phyloP scores from a whole-genome alignment of 75 land plant species.

The Picea glauca region DNA sequence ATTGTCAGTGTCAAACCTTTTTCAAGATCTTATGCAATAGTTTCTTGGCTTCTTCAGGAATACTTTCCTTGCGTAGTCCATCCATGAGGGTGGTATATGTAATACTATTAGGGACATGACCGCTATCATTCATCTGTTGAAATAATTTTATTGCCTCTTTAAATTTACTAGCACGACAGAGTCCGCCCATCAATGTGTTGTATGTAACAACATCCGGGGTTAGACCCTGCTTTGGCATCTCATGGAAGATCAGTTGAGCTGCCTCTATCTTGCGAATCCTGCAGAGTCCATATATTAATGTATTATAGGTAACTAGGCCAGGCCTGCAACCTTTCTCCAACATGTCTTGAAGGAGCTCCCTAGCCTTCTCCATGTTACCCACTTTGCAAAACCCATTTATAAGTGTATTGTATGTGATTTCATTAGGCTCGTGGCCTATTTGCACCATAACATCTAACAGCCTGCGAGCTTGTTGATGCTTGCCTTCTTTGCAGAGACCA shows the following conservation, averaged over 20 bases:
- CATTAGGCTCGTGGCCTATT: constrained; percentile 46
- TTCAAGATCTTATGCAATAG: constrained; percentile 35
- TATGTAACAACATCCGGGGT: constrained; percentile 59
- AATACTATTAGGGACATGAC: constrained; percentile 28
- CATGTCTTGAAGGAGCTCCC: constrained; percentile 35
- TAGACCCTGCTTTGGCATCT: constrained; percentile 42
- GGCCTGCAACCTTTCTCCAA: constrained; percentile 29
- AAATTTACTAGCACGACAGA: constrained; percentile 33
- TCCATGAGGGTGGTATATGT: constrained; percentile 40
- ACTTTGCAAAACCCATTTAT: constrained; percentile 61
- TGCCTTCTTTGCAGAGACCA: constrained; percentile 32
- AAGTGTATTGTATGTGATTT: constrained; percentile 56
- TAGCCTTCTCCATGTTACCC: constrained; percentile 48
- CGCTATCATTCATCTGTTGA: constrained; percentile 29
- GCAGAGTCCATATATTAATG: constrained; percentile 27
- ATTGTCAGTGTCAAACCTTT: no score
- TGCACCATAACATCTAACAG: constrained; percentile 42
- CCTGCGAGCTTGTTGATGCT: constrained; percentile 25
- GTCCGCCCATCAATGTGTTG: constrained; percentile 46
- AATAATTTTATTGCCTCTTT: constrained; percentile 28
- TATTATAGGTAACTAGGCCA: constrained; percentile 40
- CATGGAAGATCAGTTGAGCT: constrained; percentile 37
- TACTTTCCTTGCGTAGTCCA: constrained; percentile 32
- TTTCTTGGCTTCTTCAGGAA: constrained; percentile 18
- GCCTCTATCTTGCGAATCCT: constrained; percentile 23